These are phyloP conservation scores for Mollisia scopiformis DNA, from an alignment of 2,329 filamentous ascomycete species.

Conservation along the genomic window DNA sequence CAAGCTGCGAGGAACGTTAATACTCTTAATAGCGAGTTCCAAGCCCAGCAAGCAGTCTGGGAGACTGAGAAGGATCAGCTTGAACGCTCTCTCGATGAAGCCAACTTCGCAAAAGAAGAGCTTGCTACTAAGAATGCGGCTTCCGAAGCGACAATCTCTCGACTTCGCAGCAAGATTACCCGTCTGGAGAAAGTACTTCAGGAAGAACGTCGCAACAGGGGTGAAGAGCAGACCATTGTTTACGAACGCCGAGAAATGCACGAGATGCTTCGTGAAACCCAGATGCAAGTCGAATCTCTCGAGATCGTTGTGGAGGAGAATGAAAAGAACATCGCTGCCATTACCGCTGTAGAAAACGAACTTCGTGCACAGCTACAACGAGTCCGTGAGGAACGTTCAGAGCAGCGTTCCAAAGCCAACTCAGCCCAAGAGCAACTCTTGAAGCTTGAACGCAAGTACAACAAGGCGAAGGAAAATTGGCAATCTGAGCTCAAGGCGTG, in stretches of 20 bases:
- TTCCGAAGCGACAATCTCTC: constrained; percentile 46
- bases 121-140: constrained; percentile 40
- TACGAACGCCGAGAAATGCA: constrained; percentile 64
- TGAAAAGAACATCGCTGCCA: constrained; percentile 63
- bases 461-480: constrained; percentile 44
- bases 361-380: constrained; percentile 71
- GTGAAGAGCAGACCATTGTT: constrained; percentile 59
- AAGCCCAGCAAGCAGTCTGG: constrained; percentile 46
- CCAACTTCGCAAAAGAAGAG: constrained; percentile 48
- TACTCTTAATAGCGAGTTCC: constrained; percentile 52
- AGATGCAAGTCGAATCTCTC: constrained; percentile 69
- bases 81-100: constrained; percentile 48
- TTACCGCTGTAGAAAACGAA: constrained; percentile 58
- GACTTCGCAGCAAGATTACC: constrained; percentile 54
- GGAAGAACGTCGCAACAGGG: constrained; percentile 54
- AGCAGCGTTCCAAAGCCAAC: constrained; percentile 31
- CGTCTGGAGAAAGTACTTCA: constrained; percentile 51
- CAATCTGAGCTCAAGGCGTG: constrained; percentile 10
- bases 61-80: constrained; percentile 37
- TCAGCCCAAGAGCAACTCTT: constrained; percentile 28
- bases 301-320: constrained; percentile 73
- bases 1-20: constrained; percentile 42
- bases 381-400: constrained; percentile 66
- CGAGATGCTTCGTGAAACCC: constrained; percentile 61
- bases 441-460: constrained; percentile 41